These are phyloP conservation scores for Leccinum pallidistipes DNA, from an alignment of 1,284 basidiomycete species.

Conservation along the genomic window DNA sequence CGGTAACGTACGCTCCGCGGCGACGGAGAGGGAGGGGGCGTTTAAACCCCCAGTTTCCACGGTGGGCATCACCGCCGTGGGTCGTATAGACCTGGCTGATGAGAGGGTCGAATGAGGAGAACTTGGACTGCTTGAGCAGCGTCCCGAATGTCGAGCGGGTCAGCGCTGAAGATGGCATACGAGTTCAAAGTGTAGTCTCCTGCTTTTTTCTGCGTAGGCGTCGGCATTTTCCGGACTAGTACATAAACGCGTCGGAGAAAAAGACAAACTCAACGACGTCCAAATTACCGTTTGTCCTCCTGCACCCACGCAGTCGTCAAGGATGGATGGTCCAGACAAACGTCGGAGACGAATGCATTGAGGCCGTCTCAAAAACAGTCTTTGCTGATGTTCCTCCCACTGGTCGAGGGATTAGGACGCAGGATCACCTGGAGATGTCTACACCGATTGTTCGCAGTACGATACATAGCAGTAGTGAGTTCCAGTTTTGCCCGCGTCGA, in stretches of 20 bases:
- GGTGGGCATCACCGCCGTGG: conserved; percentile 62
- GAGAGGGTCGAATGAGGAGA: conserved; percentile 70
- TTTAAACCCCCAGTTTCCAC: conserved; percentile 80
- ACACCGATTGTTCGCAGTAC: conserved; percentile 36
- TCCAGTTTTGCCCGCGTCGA: not conserved
- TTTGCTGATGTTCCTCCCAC: conserved; percentile 82
- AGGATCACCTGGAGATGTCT: conserved; percentile 83
- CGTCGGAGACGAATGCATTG: conserved; percentile 61
- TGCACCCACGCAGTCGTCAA: conserved; percentile 42
- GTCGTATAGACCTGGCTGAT: conserved; percentile 75
- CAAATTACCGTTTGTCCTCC: conserved; percentile 77
- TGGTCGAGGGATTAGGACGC: conserved; percentile 86
- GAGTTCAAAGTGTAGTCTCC: not conserved
- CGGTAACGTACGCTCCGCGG: conserved; percentile 58
- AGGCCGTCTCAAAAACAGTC: conserved; percentile 82
- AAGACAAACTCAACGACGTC: conserved; percentile 46
- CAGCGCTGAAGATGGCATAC: conserved; percentile 36
- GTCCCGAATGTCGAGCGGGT: conserved; percentile 64
- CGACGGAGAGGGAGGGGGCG: conserved; percentile 67
- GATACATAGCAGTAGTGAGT: conserved; percentile 21
- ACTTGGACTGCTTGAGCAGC: conserved; percentile 73
- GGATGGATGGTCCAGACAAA: conserved; percentile 86
- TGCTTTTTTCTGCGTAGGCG: conserved; percentile 1
- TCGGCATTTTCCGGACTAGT: conserved; percentile 30
- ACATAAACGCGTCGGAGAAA: conserved; percentile 12